These are phyloP conservation scores for Mimosa pudica DNA, from an alignment of 306 rosid genomes.

Conservation along the genomic window DNA sequence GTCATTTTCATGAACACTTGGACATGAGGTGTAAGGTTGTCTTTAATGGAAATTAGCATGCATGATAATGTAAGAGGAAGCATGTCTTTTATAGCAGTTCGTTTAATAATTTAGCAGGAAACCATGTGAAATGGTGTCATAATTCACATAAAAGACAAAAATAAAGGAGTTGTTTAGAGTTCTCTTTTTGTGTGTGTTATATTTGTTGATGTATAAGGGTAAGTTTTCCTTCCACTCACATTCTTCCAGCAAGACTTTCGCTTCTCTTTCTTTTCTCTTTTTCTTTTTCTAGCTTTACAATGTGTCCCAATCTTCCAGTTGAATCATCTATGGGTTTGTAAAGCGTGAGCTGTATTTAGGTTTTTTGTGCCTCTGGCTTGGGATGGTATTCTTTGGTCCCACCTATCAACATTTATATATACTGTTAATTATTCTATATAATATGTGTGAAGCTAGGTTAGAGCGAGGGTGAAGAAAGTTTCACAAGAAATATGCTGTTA, in stretches of 20 bases:
- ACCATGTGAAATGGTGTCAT: slow-evolving; percentile 5
- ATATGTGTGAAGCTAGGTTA: neutral
- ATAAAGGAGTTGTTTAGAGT: slow-evolving; percentile 26
- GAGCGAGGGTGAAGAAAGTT: neutral
- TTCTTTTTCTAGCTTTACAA: slow-evolving; percentile 49
- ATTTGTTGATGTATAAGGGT: slow-evolving; percentile 19
- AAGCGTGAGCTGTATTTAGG: slow-evolving; percentile 27
- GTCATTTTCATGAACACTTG: slow-evolving; percentile 36
- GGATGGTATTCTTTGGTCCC: slow-evolving; percentile 14
- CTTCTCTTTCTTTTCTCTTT: slow-evolving; percentile 45
- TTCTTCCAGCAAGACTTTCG: slow-evolving; percentile 20
- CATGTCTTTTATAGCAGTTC: neutral
- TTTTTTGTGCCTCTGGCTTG: slow-evolving; percentile 27
- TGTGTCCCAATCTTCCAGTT: slow-evolving; percentile 16
- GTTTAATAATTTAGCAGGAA: slow-evolving; percentile 25
- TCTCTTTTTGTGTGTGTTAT: slow-evolving; percentile 24
- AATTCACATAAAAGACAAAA: slow-evolving; percentile 31
- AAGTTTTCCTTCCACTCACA: slow-evolving; percentile 18
- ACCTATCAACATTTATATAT: neutral
- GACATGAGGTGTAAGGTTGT: slow-evolving; percentile 26
- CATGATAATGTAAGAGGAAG: neutral
- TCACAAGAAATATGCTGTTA: neutral
- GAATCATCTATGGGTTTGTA: slow-evolving; percentile 17
- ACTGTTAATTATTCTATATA: neutral
- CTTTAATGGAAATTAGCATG: neutral